Evolutionary conservation across 257 asterid species (phyloP).

Genomic region (Solanum acaule): DNA sequence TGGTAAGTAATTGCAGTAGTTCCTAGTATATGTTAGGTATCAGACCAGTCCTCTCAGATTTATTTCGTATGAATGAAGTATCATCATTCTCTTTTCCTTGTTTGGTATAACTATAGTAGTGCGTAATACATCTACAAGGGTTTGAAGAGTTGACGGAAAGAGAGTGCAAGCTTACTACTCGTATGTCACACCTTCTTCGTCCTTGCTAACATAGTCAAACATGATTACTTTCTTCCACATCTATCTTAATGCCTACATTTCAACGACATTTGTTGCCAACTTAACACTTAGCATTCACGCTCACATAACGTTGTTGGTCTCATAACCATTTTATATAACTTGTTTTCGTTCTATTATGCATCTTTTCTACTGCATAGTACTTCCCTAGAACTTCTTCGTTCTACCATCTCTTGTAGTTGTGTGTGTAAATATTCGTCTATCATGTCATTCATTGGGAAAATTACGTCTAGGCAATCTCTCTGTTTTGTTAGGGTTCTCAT

Average conservation of each 20-base stretch:
- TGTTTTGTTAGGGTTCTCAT: conserved; percentile 5
- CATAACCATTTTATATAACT: neutral
- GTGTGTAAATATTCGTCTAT: neutral
- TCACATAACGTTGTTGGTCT: neutral
- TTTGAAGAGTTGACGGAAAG: neutral
- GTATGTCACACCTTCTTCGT: neutral
- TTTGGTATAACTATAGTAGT: neutral
- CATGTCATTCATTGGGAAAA: neutral
- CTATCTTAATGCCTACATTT: neutral
- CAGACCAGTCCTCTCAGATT: neutral
- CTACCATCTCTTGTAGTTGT: neutral
- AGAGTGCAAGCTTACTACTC: neutral
- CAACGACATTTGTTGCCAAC: neutral
- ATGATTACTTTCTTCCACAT: neutral
- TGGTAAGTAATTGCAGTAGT: conserved; percentile 24
- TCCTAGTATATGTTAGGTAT: neutral
- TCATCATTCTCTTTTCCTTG: neutral
- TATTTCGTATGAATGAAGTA: neutral
- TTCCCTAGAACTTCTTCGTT: neutral
- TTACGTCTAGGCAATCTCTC: neutral
- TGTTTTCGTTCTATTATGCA: neutral
- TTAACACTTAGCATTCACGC: neutral
- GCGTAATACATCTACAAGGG: neutral
- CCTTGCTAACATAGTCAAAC: neutral
- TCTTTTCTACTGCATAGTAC: neutral